phyloP scores from a whole-genome alignment of 1,284 basidiomycete species.

The Vanrija sp. region DNA sequence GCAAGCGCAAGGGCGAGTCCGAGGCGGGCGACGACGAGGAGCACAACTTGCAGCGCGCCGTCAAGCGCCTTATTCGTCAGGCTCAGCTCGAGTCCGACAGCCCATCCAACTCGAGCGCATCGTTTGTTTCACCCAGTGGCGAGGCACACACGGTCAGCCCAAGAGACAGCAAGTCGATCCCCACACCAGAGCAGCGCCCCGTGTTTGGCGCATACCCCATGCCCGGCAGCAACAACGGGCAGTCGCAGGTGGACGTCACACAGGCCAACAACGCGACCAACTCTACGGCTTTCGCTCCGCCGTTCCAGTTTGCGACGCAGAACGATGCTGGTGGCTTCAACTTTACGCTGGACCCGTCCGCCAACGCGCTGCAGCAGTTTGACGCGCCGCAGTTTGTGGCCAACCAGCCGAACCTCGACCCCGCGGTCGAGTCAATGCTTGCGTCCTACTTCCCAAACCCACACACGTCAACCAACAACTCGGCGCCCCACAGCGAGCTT shows the following conservation, averaged over 20 bases:
- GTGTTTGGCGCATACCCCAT: constrained; percentile 47
- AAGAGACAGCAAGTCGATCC: constrained; percentile 7
- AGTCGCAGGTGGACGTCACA: background rate
- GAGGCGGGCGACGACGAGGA: constrained; percentile 36
- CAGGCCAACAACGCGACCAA: background rate
- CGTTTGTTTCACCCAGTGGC: constrained; percentile 16
- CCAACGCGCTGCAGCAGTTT: constrained; percentile 29
- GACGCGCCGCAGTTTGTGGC: constrained; percentile 35
- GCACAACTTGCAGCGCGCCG: constrained; percentile 44
- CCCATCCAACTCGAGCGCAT: constrained; percentile 17
- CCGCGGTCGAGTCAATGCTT: constrained; percentile 40
- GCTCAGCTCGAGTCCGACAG: constrained; percentile 42
- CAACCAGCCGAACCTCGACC: constrained; percentile 30
- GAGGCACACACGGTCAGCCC: constrained; percentile 4
- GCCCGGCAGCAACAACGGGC: constrained; percentile 11
- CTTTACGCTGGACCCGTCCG: constrained; percentile 29
- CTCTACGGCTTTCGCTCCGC: background rate
- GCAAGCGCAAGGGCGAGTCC: constrained; percentile 38
- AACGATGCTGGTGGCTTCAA: constrained; percentile 15
- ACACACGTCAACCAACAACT: background rate
- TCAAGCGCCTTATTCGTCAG: constrained; percentile 48
- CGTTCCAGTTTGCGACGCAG: constrained; percentile 10
- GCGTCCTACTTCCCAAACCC: constrained; percentile 34
- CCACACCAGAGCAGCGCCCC: constrained; percentile 29
- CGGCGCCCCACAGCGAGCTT: constrained; percentile 1